phyloP scores from a whole-genome alignment of 2,329 filamentous ascomycete genomes.

The Colletotrichum ledebouriae region DNA sequence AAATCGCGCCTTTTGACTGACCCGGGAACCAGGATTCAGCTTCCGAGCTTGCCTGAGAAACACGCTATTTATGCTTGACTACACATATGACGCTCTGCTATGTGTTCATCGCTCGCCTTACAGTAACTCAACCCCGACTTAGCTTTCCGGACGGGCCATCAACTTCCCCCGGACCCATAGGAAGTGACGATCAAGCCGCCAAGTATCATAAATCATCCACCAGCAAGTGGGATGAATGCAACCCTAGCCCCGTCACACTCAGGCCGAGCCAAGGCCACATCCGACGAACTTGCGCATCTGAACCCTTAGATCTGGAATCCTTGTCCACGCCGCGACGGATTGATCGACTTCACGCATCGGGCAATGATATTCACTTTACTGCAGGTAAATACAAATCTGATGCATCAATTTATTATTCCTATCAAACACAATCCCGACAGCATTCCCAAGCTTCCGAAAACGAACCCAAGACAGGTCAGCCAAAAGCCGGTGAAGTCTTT shows the following conservation, averaged over 20 bases:
- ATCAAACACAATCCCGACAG: conserved; percentile 1
- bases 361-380: background rate
- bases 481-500: conserved; percentile 9
- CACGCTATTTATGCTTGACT: too few species aligned
- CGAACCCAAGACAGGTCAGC: background rate
- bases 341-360: background rate
- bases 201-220: background rate
- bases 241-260: background rate
- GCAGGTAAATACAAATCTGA: background rate
- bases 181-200: background rate
- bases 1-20: too few species aligned
- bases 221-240: background rate
- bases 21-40: too few species aligned
- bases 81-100: too few species aligned
- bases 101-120: too few species aligned
- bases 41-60: too few species aligned
- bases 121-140: too few species aligned
- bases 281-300: background rate
- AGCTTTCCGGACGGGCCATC: too few species aligned
- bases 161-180: background rate
- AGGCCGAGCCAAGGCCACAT: background rate
- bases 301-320: background rate
- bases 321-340: background rate
- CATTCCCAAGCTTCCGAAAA: background rate
- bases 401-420: conserved; percentile 23